These are phyloP conservation scores for Triangularia verruculosa DNA, from an alignment of 2,329 filamentous ascomycete genomes.

Conservation along the genomic window DNA sequence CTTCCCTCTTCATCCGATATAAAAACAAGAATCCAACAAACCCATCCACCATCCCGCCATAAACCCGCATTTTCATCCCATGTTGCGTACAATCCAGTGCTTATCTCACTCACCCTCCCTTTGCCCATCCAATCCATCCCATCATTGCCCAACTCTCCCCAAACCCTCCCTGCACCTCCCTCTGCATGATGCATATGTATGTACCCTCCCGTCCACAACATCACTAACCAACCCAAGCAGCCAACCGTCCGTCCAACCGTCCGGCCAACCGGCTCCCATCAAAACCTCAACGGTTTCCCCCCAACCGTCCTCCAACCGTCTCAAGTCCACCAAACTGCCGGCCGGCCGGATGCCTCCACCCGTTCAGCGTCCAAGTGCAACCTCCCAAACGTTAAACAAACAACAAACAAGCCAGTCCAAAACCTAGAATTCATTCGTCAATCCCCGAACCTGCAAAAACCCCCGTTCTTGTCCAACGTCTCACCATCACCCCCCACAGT, in stretches of 20 bases:
- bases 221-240: background rate
- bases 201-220: background rate
- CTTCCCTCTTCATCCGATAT: too few relatives aligned
- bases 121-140: background rate
- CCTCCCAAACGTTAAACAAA: background rate
- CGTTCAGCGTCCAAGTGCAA: too few relatives aligned
- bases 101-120: background rate
- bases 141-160: background rate
- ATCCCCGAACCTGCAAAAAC: background rate
- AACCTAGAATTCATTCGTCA: background rate
- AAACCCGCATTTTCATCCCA: too few relatives aligned
- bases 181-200: background rate
- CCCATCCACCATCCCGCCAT: too few relatives aligned
- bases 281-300: background rate
- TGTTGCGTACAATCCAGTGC: background rate
- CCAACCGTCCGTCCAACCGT: too few relatives aligned
- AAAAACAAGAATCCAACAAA: background rate
- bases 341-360: too few relatives aligned
- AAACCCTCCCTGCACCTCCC: background rate
- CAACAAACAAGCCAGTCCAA: background rate
- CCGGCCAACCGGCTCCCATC: too few relatives aligned
- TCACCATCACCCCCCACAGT: too few relatives aligned
- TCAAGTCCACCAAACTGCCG: too few relatives aligned
- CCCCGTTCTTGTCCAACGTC: background rate
- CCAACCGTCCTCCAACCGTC: too few relatives aligned